These are phyloP conservation scores for Fusarium sp. DNA, from an alignment of 2,329 filamentous ascomycete genomes.

Conservation along the genomic window DNA sequence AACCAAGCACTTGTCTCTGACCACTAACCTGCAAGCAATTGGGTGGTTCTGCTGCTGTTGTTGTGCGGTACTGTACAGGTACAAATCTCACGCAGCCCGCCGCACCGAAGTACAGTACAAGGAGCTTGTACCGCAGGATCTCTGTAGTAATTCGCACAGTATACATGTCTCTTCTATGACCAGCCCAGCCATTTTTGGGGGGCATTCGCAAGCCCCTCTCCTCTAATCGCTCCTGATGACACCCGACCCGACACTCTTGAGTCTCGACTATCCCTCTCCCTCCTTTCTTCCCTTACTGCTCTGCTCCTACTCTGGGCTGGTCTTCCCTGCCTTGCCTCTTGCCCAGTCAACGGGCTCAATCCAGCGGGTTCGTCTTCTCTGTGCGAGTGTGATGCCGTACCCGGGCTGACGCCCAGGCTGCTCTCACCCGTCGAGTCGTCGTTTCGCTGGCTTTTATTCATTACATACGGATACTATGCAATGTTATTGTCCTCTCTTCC, in stretches of 20 bases:
- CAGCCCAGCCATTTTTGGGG: constrained; percentile 7
- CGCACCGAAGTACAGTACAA: constrained; percentile 51
- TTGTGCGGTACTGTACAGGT: constrained; percentile 53
- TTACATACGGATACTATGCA: no score
- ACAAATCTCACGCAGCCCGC: constrained; percentile 46
- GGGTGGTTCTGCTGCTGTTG: constrained; percentile 40
- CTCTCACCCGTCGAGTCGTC: constrained; percentile 6
- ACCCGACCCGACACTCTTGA: constrained; percentile 4
- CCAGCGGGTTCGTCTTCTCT: constrained; percentile 24
- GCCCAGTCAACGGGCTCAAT: constrained; percentile 33
- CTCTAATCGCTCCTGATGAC: constrained; percentile 33
- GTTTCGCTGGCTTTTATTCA: constrained; percentile 7
- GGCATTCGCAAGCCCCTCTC: constrained; percentile 42
- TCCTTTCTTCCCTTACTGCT: not conserved
- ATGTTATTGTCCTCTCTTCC: constrained; percentile 11
- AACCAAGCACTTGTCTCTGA: constrained; percentile 33
- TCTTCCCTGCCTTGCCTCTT: not conserved
- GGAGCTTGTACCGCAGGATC: constrained; percentile 44
- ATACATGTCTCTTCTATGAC: constrained; percentile 40
- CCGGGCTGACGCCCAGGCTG: constrained; percentile 10
- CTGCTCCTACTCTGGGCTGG: not conserved
- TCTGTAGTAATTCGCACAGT: constrained; percentile 46
- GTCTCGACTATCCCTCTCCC: constrained; percentile 6
- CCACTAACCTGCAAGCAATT: constrained; percentile 39
- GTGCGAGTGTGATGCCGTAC: constrained; percentile 32